These are phyloP conservation scores for Penicillium capsulatum DNA, from an alignment of 2,329 filamentous ascomycete species.

Conservation along the genomic window DNA sequence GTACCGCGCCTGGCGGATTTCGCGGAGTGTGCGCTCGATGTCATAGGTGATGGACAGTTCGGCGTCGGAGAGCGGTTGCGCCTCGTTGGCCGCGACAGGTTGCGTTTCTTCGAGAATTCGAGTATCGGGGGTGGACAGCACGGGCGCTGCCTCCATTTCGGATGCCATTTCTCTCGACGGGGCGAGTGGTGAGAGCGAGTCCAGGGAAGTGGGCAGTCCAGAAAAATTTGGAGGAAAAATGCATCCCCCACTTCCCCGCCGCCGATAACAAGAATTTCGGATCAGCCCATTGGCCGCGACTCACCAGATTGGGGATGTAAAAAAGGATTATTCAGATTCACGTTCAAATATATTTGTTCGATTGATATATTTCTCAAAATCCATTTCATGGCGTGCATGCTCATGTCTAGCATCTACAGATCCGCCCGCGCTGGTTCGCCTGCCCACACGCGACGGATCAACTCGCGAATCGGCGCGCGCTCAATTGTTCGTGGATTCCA, in stretches of 20 bases:
- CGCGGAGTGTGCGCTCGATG: slow-evolving; percentile 69
- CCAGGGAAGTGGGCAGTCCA: slow-evolving; percentile 10
- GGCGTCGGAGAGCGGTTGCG: slow-evolving; percentile 53
- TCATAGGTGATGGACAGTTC: slow-evolving; percentile 78
- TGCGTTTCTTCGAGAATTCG: slow-evolving; percentile 56
- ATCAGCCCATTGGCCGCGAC: slow-evolving; percentile 18
- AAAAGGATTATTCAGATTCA: no score
- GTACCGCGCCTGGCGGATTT: slow-evolving; percentile 70
- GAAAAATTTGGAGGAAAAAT: slow-evolving; percentile 20
- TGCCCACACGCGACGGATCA: slow-evolving; percentile 58
- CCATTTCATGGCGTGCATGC: not conserved
- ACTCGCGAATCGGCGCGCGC: slow-evolving; percentile 49
- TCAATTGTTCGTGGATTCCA: slow-evolving; percentile 57
- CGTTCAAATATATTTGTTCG: no score
- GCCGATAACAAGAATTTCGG: slow-evolving; percentile 20
- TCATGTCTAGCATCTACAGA: slow-evolving; percentile 35
- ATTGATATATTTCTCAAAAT: not conserved
- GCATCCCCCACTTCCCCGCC: slow-evolving; percentile 33
- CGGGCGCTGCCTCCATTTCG: slow-evolving; percentile 47
- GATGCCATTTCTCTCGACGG: slow-evolving; percentile 21
- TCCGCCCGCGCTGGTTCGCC: slow-evolving; percentile 55
- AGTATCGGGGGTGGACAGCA: slow-evolving; percentile 60
- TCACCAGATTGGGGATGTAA: not conserved
- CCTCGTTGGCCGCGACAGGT: slow-evolving; percentile 35
- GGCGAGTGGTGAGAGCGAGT: slow-evolving; percentile 3